Evolutionary conservation across 805 yeast genomes (phyloP).

Genomic region (Zygoascus biomembranicola): DNA sequence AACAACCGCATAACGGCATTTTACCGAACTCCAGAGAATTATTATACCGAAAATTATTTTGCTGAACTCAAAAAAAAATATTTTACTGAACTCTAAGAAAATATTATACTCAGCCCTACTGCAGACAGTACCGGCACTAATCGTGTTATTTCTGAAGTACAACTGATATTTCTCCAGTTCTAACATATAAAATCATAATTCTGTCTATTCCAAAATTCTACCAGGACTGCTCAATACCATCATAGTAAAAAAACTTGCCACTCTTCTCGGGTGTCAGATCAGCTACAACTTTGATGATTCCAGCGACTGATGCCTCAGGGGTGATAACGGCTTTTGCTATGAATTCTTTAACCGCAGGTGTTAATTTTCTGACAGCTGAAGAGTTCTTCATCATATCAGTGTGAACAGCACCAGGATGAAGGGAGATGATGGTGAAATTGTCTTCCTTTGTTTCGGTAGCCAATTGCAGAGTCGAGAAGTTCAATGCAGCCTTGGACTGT

Average conservation of each 20-base stretch:
- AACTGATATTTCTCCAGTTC: too few relatives aligned
- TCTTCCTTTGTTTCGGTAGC: conserved; percentile 22
- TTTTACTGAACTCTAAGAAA: too few relatives aligned
- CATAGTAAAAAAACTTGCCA: conserved; percentile 18
- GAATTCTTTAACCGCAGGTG: conserved; percentile 1
- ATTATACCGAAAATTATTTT: too few relatives aligned
- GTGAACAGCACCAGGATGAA: conserved; percentile 36
- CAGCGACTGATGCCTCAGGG: conserved; percentile 23
- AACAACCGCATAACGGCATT: too few relatives aligned
- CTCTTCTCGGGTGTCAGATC: conserved; percentile 20
- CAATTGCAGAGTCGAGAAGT: conserved; percentile 26
- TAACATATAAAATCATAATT: too few relatives aligned
- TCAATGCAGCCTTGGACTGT: conserved; percentile 33
- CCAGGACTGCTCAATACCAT: conserved; percentile 9
- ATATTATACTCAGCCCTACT: too few relatives aligned
- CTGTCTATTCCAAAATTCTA: neutral
- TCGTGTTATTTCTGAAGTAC: too few relatives aligned
- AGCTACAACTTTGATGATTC: conserved; percentile 17
- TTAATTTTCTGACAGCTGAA: neutral
- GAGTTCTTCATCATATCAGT: conserved; percentile 27
- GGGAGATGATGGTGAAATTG: conserved; percentile 25
- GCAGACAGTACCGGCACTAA: too few relatives aligned
- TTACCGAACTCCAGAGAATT: too few relatives aligned
- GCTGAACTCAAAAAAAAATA: too few relatives aligned
- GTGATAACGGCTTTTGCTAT: conserved; percentile 4